phyloP scores from a whole-genome alignment of 352 stramenopile species.

The Phytophthora meadii region DNA sequence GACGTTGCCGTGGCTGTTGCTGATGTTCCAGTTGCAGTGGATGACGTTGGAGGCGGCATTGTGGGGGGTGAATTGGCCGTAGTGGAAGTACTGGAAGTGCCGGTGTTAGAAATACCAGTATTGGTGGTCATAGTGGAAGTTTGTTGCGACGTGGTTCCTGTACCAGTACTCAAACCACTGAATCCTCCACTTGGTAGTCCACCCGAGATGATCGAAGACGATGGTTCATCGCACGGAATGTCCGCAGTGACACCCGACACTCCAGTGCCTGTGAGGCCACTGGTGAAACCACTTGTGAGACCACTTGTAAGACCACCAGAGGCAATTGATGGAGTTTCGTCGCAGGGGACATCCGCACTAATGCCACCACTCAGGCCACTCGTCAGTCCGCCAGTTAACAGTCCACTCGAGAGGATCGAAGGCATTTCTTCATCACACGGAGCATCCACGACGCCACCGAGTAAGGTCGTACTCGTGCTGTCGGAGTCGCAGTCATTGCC shows the following conservation, averaged over 20 bases:
- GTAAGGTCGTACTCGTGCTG: conserved; percentile 15
- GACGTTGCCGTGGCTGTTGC: conserved; percentile 6
- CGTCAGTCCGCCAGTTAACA: conserved; percentile 4
- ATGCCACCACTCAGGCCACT: conserved; percentile 6
- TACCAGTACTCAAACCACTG: conserved; percentile 3
- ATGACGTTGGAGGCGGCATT: neutral
- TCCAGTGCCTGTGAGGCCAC: conserved; percentile 4
- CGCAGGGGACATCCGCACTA: conserved; percentile 19
- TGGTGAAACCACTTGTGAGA: neutral
- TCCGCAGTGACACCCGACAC: conserved; percentile 2
- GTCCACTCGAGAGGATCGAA: conserved; percentile 18
- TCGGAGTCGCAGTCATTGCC: conserved; percentile 23
- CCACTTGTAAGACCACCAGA: conserved; percentile 11
- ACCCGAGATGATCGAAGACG: conserved; percentile 3
- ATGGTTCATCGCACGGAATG: conserved; percentile 14
- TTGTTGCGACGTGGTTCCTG: conserved; percentile 1
- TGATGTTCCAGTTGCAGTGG: conserved; percentile 6
- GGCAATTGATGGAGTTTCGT: conserved; percentile 15
- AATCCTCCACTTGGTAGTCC: conserved; percentile 2
- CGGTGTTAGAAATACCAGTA: neutral
- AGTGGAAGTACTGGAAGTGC: neutral
- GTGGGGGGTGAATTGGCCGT: neutral
- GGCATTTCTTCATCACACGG: conserved; percentile 26
- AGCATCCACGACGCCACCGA: conserved; percentile 15
- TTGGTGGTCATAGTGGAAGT: conserved; percentile 7